Evolutionary conservation across 2,329 filamentous ascomycete genomes (phyloP), one percentile per base, ranked within the genome.

Genomic region (Nigrospora oryzae): DNA sequence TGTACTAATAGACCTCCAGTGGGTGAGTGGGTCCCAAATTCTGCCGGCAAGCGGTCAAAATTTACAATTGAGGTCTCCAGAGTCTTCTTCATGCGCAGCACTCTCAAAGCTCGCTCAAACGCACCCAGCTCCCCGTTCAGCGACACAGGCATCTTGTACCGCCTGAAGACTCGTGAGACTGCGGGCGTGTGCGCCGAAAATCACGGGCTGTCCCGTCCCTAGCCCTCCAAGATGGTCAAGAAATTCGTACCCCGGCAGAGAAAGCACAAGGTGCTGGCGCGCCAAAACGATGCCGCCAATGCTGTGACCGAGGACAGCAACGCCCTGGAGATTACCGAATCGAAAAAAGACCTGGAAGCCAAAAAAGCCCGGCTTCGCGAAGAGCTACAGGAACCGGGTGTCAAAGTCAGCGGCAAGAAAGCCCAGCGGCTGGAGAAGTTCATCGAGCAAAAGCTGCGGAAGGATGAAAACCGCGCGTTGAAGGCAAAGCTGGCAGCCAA

Each of bases 371-470:
- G 63, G 46, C 60, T 83, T 51, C 77, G 74, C 47, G 70, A 73
- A 17, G 71, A 81, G 50, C 57, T 83, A 45, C 67, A 64, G 45
- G 61, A 69, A 19, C 67, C 76, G 43, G 73, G 71, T 1, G 55
- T 60, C 38, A 81, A 81, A 56, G 69, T 82, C 59, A 81, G 70
- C 56, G 70, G 77, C 48, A 82, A 84, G 58, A 84, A 84, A 60
- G 76, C 79, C 6, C 83, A 84, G 65, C 72, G 81, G 2, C 59
- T 84, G 35, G 80, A 83, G 50, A 84, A 84, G 57, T 84, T 83
- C 59, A 81, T 84, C 52, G 90, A 97, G 57, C 93, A 78, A 47
- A 98, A 98, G 73, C 71, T 98, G 38, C 86, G 83, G 63, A 96
- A 95, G 63, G 93, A 98, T 60, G 91, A 97, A 63, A 95, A 88